A percentile compares a stretch with the other conserved stretches of the same genome.
Conservation (phyloP, 352 stramenopile genomes). For the Phytophthora europaea region DNA sequence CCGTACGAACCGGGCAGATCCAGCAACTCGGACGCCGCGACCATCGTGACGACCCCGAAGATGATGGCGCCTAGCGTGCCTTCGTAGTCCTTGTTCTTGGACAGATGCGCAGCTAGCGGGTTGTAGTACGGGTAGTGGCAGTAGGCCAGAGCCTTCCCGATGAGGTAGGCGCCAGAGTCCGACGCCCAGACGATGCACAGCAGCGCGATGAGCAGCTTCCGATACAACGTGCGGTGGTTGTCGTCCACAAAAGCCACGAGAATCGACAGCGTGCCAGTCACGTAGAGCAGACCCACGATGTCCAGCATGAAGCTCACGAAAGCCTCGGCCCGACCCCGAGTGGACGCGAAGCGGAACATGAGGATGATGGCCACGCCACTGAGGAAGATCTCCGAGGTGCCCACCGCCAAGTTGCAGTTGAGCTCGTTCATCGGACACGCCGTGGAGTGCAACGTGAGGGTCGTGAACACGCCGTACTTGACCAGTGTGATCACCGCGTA, state of each 20-base stretch:
- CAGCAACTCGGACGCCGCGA: conserved; percentile 71
- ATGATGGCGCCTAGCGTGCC: conserved; percentile 89
- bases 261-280: conserved; percentile 56
- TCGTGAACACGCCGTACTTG: conserved; percentile 54
- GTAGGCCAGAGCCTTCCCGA: conserved; percentile 87
- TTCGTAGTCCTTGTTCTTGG: conserved; percentile 97
- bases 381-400: conserved; percentile 48
- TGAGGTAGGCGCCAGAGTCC: conserved; percentile 95
- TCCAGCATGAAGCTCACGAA: conserved; percentile 67
- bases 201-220: conserved; percentile 67
- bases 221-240: conserved; percentile 54
- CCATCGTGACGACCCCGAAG: conserved; percentile 85
- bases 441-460: conserved; percentile 60
- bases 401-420: conserved; percentile 42
- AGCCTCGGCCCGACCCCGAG: conserved; percentile 22
- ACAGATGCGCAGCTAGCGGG: conserved; percentile 87
- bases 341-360: conserved; percentile 53
- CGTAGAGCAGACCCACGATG: conserved; percentile 61
- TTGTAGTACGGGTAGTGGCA: conserved; percentile 88
- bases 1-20: conserved; percentile 75
- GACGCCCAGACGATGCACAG: conserved; percentile 77
- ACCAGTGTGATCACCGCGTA: conserved; percentile 53
- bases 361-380: conserved; percentile 48
- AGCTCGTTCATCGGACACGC: conserved; percentile 65
- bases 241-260: conserved; percentile 69